phyloP scores from a whole-genome alignment of 2,329 filamentous ascomycete genomes.

The Raffaelea ambrosiae region DNA sequence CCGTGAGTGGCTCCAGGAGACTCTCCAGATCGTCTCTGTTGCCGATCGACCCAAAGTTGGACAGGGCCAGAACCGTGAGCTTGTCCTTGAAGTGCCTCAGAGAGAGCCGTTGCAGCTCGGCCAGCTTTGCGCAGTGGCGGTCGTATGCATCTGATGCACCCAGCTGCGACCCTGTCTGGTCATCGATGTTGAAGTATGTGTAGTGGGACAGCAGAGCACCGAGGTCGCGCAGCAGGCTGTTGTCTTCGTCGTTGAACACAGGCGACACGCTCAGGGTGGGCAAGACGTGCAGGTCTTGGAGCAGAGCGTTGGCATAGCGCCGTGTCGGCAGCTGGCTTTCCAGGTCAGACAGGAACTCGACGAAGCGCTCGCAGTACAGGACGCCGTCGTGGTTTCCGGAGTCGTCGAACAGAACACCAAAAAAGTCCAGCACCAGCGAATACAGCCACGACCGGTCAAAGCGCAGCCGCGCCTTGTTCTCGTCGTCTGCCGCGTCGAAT shows the following conservation, averaged over 20 bases:
- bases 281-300: constrained; percentile 78
- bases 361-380: constrained; percentile 83
- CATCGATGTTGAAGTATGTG: constrained; percentile 80
- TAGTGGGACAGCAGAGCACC: constrained; percentile 77
- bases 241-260: constrained; percentile 65
- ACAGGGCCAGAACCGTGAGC: constrained; percentile 80
- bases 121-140: constrained; percentile 66
- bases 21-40: constrained; percentile 68
- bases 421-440: constrained; percentile 73
- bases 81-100: constrained; percentile 83
- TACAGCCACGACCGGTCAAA: constrained; percentile 96
- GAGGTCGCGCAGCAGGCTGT: constrained; percentile 72
- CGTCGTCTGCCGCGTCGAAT: constrained; percentile 78
- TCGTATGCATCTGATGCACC: constrained; percentile 68
- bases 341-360: constrained; percentile 83
- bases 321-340: constrained; percentile 90
- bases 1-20: constrained; percentile 64
- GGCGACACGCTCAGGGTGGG: constrained; percentile 71
- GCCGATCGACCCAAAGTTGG: constrained; percentile 85
- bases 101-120: constrained; percentile 68
- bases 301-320: constrained; percentile 81
- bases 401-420: constrained; percentile 60
- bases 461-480: constrained; percentile 66
- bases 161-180: constrained; percentile 74
- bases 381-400: constrained; percentile 23